These are phyloP conservation scores for Rhizomucor miehei DNA, from an alignment of 371 early-diverging fungal genomes.

Conservation along the genomic window DNA sequence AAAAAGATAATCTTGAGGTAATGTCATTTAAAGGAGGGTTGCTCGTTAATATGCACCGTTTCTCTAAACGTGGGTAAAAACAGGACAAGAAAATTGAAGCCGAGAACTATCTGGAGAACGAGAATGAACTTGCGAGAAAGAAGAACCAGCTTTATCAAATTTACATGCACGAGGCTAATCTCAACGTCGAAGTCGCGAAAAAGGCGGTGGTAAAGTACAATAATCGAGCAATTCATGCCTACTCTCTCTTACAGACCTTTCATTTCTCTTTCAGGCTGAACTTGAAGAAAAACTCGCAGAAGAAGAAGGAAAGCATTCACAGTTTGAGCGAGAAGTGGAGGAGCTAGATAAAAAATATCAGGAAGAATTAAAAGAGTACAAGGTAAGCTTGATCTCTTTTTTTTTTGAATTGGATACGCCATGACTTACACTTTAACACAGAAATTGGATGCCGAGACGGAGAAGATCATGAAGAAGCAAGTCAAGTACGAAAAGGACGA, in stretches of 20 bases:
- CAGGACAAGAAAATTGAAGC: slow-evolving; percentile 83
- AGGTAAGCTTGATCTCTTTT: slow-evolving; percentile 27
- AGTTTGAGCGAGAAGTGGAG: slow-evolving; percentile 53
- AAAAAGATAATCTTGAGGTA: slow-evolving; percentile 73
- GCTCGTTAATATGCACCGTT: no score
- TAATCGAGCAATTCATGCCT: neutral
- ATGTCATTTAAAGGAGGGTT: no score
- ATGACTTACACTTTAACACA: slow-evolving; percentile 8
- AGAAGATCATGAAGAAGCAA: slow-evolving; percentile 57
- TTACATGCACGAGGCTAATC: slow-evolving; percentile 47
- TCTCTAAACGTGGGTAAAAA: no score
- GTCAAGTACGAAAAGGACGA: slow-evolving; percentile 77
- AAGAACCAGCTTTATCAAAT: slow-evolving; percentile 79
- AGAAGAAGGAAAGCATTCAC: slow-evolving; percentile 4
- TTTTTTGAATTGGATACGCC: no score
- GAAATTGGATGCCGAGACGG: slow-evolving; percentile 55
- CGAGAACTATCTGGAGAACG: slow-evolving; percentile 72
- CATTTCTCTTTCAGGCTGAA: slow-evolving; percentile 31
- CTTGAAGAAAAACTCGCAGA: slow-evolving; percentile 51
- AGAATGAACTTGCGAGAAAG: slow-evolving; percentile 74
- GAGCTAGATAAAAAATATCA: slow-evolving; percentile 57
- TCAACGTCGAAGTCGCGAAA: slow-evolving; percentile 42
- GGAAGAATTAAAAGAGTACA: slow-evolving; percentile 57
- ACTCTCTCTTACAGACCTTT: no score
- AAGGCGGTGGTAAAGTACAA: slow-evolving; percentile 40